Evolutionary conservation across 2,329 filamentous ascomycete genomes (phyloP), one percentile per base, ranked within the genome.

Genomic region (Mycocentrospora acerina): DNA sequence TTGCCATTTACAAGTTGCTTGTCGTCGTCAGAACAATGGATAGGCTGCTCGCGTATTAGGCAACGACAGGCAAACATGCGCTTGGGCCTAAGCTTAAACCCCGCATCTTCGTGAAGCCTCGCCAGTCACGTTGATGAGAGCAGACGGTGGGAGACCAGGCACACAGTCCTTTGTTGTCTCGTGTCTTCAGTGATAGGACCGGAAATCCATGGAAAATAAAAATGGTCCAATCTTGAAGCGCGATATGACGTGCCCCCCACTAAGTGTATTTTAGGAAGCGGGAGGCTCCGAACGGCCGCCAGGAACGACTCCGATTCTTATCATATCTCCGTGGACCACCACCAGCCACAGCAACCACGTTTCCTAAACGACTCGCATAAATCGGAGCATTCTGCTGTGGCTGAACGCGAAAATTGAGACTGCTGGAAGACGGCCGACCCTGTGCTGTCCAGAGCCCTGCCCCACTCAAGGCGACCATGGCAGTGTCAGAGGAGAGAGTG

Each of bases 401-500:
- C n/a, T n/a, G n/a, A n/a, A n/a, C n/a, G n/a, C n/a, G n/a, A n/a
- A n/a, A n/a, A n/a, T n/a, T n/a, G n/a, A n/a, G n/a, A n/a, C n/a
- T n/a, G n/a, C n/a, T n/a, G n/a, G n/a, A n/a, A n/a, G n/a, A n/a
- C n/a, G n/a, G n/a, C n/a, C n/a, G n/a, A n/a, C n/a, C n/a, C n/a
- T n/a, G n/a, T 25, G 24, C 24, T 25, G 24, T 25, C 24, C 12
- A n/a, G n/a, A n/a, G 10, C 32, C 5, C 19, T 22, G 19, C 19
- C 19, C 5, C 19, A 5, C 9, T 22, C 19, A 22, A 22, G 19
- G 5, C 28, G 24, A 40, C 22, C 49, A 66, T 64, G 60, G 55
- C 60, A 11, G 51, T 59, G 7, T 46, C 57, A 29, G 48, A 51
- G 15, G 42, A 48, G 14, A 49, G 34, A 25, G 36, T 46, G 4